Percentiles rank a stretch among this genome's conserved stretches.
Conservation (phyloP, 2,329 filamentous ascomycete genomes). For the Aspergillus tamarii region DNA sequence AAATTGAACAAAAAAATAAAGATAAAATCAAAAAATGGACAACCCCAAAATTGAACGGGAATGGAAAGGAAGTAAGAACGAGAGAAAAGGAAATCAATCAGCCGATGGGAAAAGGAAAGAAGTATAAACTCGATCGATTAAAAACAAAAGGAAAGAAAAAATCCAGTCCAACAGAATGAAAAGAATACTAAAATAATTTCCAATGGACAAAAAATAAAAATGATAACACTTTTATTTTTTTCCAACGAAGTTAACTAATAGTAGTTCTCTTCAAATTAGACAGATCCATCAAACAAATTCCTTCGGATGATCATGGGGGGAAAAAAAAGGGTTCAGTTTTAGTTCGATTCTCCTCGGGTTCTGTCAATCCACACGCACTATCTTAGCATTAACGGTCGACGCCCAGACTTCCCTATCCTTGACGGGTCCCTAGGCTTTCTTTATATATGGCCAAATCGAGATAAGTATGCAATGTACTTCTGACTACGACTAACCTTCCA, state of each 20-base stretch:
- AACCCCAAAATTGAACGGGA: slow-evolving; percentile 7
- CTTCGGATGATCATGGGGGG: slow-evolving; percentile 10
- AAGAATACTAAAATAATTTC: background rate
- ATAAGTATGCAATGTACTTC: background rate
- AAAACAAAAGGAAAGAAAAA: background rate
- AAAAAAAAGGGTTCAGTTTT: slow-evolving; percentile 12
- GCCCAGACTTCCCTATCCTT: slow-evolving; percentile 3
- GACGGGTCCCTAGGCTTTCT: slow-evolving; percentile 3
- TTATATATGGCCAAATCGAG: background rate
- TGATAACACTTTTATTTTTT: background rate
- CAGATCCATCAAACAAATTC: slow-evolving; percentile 8
- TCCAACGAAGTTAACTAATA: slow-evolving; percentile 6
- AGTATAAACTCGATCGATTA: background rate
- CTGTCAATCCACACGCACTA: slow-evolving; percentile 8
- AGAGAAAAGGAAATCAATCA: slow-evolving; percentile 9
- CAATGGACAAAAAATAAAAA: background rate
- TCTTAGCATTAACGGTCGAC: slow-evolving; percentile 12
- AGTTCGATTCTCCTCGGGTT: slow-evolving; percentile 13
- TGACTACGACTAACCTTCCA: background rate
- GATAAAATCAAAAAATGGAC: slow-evolving; percentile 3
- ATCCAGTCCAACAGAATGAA: background rate
- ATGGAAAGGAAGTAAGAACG: slow-evolving; percentile 30
- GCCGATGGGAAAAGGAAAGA: background rate
- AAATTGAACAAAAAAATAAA: slow-evolving; percentile 8
- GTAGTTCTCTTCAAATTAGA: slow-evolving; percentile 3